phyloP scores from a whole-genome alignment of 1,284 basidiomycete genomes.

The Abortiporus biennis region DNA sequence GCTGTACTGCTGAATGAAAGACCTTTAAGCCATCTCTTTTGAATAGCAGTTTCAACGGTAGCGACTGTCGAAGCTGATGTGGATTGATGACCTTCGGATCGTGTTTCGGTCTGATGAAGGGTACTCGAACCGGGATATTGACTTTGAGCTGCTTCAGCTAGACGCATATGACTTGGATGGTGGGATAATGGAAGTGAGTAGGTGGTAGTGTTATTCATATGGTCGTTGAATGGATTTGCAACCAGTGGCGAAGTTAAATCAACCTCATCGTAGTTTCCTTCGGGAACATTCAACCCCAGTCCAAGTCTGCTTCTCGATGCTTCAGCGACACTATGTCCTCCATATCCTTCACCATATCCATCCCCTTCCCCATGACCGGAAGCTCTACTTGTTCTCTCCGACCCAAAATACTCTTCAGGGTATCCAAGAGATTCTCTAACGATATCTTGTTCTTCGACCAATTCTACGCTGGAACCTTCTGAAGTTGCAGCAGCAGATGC shows the following conservation, averaged over 20 bases:
- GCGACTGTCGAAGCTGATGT: constrained; percentile 2
- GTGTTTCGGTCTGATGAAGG: neutral
- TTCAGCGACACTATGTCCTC: too few relatives aligned
- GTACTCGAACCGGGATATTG: neutral
- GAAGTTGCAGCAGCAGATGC: constrained; percentile 23
- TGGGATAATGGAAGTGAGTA: too few relatives aligned
- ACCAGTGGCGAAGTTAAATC: too few relatives aligned
- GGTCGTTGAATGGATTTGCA: too few relatives aligned
- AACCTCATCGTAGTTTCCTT: too few relatives aligned
- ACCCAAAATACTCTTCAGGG: neutral
- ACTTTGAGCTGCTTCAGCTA: too few relatives aligned
- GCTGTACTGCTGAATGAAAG: constrained; percentile 27
- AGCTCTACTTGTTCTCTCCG: neutral
- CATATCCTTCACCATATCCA: too few relatives aligned
- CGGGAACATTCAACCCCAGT: too few relatives aligned
- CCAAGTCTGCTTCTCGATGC: too few relatives aligned
- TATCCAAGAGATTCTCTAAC: neutral
- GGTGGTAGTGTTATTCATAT: too few relatives aligned
- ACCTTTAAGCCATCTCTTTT: constrained; percentile 23
- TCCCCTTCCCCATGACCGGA: too few relatives aligned
- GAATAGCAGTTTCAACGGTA: constrained; percentile 6
- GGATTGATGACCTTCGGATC: constrained; percentile 1
- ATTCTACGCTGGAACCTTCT: neutral
- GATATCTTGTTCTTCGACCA: neutral
- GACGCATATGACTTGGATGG: too few relatives aligned